phyloP scores from a whole-genome alignment of 352 stramenopile genomes.

The Globisporangium ultimum region DNA sequence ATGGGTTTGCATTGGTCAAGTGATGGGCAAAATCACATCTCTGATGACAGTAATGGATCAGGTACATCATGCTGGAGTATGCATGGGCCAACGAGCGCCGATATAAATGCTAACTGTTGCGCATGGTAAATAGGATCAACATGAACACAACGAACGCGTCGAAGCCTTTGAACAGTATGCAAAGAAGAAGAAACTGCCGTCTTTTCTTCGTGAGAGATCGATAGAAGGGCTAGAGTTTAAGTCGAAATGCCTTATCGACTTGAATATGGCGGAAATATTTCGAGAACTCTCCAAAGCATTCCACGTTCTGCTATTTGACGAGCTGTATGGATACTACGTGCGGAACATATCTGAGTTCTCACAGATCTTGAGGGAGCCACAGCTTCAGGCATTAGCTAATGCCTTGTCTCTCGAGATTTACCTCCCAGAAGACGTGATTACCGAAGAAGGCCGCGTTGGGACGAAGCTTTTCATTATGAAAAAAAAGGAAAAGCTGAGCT shows the following conservation, averaged over 20 bases:
- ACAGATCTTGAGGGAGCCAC: conserved; percentile 8
- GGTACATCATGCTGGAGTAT: conserved; percentile 1
- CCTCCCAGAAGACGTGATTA: conserved; percentile 20
- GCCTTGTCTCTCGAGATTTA: conserved; percentile 22
- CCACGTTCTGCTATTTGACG: conserved; percentile 19
- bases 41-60: conserved; percentile 21
- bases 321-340: conserved; percentile 20
- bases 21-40: conserved; percentile 24
- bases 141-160: conserved; percentile 22
- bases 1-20: conserved; percentile 25
- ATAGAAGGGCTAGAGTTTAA: conserved; percentile 22
- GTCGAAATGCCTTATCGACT: conserved; percentile 17
- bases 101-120: background rate
- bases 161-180: conserved; percentile 26
- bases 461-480: conserved; percentile 21
- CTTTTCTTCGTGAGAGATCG: conserved; percentile 16
- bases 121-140: conserved; percentile 3
- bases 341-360: conserved; percentile 15
- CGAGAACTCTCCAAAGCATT: conserved; percentile 13
- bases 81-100: background rate
- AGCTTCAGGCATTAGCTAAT: conserved; percentile 17
- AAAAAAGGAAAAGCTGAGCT: conserved; percentile 15
- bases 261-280: conserved; percentile 17
- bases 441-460: conserved; percentile 17
- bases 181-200: conserved; percentile 18